These are phyloP conservation scores for Coniochaeta sp. DNA, from an alignment of 2,329 filamentous ascomycete species.

Conservation along the genomic window DNA sequence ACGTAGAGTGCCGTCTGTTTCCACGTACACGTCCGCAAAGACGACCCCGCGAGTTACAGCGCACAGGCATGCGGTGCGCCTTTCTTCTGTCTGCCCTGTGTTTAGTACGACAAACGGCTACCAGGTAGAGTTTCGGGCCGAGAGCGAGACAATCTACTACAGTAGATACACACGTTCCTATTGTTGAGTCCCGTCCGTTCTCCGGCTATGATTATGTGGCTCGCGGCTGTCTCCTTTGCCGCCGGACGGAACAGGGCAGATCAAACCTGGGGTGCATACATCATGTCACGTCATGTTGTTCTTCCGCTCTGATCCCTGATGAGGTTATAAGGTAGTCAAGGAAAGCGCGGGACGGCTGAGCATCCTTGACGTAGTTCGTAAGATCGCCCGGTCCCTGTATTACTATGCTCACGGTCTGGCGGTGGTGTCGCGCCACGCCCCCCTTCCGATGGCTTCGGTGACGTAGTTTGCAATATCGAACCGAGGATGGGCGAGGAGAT, in stretches of 20 bases:
- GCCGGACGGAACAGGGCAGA: background rate
- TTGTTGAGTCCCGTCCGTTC: too few relatives aligned
- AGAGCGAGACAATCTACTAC: background rate
- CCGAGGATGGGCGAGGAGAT: background rate
- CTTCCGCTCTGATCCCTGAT: background rate
- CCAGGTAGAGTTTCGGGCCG: too few relatives aligned
- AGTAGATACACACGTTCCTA: too few relatives aligned
- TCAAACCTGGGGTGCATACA: background rate
- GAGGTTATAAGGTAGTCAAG: background rate
- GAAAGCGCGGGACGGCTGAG: too few relatives aligned
- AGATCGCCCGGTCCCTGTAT: conserved; percentile 1
- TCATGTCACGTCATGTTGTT: background rate
- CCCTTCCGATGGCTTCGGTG: background rate
- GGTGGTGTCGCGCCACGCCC: background rate
- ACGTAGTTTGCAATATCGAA: background rate
- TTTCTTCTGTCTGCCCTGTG: too few relatives aligned
- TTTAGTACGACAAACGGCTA: too few relatives aligned
- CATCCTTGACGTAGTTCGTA: background rate
- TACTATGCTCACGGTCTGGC: background rate
- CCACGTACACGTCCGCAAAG: too few relatives aligned
- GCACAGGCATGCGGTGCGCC: too few relatives aligned
- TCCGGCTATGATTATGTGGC: background rate
- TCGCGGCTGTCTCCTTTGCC: background rate
- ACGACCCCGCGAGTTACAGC: too few relatives aligned
- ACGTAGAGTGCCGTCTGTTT: too few relatives aligned